phyloP scores from a whole-genome alignment of 2,329 filamentous ascomycete genomes.

The Teratosphaeriaceae sp. region DNA sequence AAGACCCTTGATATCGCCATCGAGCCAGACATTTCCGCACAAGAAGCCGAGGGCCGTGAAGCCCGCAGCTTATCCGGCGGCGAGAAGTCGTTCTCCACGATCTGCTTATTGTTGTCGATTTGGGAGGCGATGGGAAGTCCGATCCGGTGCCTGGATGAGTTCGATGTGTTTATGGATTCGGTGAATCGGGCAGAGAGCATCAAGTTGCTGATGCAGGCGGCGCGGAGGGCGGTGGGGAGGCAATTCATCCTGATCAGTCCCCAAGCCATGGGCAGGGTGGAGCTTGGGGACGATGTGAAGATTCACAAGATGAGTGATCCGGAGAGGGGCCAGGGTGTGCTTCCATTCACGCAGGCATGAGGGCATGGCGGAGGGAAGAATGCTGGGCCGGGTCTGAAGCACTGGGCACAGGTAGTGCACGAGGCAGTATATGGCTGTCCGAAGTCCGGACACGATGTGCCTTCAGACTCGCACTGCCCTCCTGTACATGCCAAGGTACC shows the following conservation, averaged over 20 bases:
- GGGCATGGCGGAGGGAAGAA: neutral
- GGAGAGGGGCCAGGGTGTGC: slow-evolving; percentile 43
- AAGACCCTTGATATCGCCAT: slow-evolving; percentile 69
- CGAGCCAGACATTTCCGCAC: slow-evolving; percentile 62
- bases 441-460: too few species aligned
- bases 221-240: slow-evolving; percentile 76
- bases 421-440: too few species aligned
- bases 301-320: slow-evolving; percentile 62
- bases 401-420: too few species aligned
- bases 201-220: slow-evolving; percentile 84
- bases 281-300: slow-evolving; percentile 62
- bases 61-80: slow-evolving; percentile 92
- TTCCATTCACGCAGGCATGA: slow-evolving; percentile 25
- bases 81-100: slow-evolving; percentile 96
- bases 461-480: too few species aligned
- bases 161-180: slow-evolving; percentile 99
- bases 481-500: too few species aligned
- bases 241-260: slow-evolving; percentile 97
- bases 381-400: neutral
- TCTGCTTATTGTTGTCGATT: slow-evolving; percentile 83
- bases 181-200: slow-evolving; percentile 92
- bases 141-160: slow-evolving; percentile 91
- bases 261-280: slow-evolving; percentile 63
- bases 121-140: slow-evolving; percentile 99
- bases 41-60: slow-evolving; percentile 63